Percentiles rank a stretch among this genome's conserved stretches.
Conservation (phyloP, 2,329 filamentous ascomycete species). For the Claviceps pazoutovae region DNA sequence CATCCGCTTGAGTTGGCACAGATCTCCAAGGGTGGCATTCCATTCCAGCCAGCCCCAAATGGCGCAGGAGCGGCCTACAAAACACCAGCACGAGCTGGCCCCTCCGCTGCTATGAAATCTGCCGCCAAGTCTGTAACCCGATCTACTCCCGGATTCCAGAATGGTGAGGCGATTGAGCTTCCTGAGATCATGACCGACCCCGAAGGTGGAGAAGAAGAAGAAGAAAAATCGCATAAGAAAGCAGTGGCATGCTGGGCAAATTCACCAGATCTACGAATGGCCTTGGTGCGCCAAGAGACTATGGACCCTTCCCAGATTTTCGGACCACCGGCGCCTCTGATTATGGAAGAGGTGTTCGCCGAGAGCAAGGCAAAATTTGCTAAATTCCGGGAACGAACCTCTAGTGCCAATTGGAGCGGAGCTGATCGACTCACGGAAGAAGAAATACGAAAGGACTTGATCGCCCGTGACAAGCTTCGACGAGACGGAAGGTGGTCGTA, state of each 20-base stretch:
- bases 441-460: slow-evolving; percentile 67
- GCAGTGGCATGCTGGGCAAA: slow-evolving; percentile 72
- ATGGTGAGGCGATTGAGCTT: slow-evolving; percentile 79
- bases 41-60: slow-evolving; percentile 62
- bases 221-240: slow-evolving; percentile 33
- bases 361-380: slow-evolving; percentile 75
- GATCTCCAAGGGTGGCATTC: slow-evolving; percentile 76
- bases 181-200: slow-evolving; percentile 94
- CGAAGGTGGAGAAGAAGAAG: slow-evolving; percentile 67
- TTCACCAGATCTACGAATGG: slow-evolving; percentile 63
- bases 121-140: slow-evolving; percentile 45
- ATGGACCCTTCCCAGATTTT: slow-evolving; percentile 79
- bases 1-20: slow-evolving; percentile 77
- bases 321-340: slow-evolving; percentile 72
- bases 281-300: slow-evolving; percentile 69
- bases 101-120: slow-evolving; percentile 33
- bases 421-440: slow-evolving; percentile 74
- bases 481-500: slow-evolving; percentile 80
- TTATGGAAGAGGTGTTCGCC: slow-evolving; percentile 93
- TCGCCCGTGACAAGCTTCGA: slow-evolving; percentile 64
- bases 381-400: slow-evolving; percentile 81
- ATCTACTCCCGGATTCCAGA: slow-evolving; percentile 74
- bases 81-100: slow-evolving; percentile 48
- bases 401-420: slow-evolving; percentile 86
- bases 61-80: slow-evolving; percentile 46